Evolutionary conservation across 83 land plant genomes (phyloP).

Genomic region (Thuja plicata): DNA sequence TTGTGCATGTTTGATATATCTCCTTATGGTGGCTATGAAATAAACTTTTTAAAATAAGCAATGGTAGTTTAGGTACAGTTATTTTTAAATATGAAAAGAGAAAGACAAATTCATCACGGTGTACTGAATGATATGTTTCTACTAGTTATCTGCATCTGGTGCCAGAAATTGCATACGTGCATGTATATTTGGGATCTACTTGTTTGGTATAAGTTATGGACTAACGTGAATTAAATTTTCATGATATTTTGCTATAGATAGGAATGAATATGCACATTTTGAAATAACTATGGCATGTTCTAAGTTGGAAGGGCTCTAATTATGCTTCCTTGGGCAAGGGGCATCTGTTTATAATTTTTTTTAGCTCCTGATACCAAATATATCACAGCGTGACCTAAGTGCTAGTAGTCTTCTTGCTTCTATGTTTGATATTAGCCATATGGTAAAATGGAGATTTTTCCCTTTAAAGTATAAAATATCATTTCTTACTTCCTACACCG

Average conservation of each 20-base stretch:
- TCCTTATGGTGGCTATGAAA: not conserved
- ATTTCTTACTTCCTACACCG: not conserved
- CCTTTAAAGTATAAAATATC: not conserved
- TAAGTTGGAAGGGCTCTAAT: not conserved
- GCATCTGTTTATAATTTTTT: not conserved
- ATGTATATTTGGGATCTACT: not conserved
- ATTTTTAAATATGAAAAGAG: not conserved
- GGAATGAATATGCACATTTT: not conserved
- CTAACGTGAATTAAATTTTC: not conserved
- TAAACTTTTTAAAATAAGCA: not conserved
- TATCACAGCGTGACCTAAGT: not conserved
- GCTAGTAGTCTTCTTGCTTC: not conserved
- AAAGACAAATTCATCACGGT: not conserved
- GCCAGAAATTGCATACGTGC: not conserved
- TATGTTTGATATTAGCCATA: not conserved
- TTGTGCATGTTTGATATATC: not conserved
- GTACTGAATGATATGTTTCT: not conserved
- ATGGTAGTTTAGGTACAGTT: not conserved
- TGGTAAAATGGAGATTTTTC: not conserved
- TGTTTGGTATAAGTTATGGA: not conserved
- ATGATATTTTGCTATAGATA: not conserved
- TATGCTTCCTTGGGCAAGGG: not conserved
- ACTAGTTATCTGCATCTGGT: not conserved
- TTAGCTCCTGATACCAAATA: not conserved
- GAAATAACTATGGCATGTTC: not conserved